A percentile compares a stretch with the other conserved stretches of the same genome.
phyloP scores from a whole-genome alignment of 805 yeast species.

The Teunomyces cretensis region DNA sequence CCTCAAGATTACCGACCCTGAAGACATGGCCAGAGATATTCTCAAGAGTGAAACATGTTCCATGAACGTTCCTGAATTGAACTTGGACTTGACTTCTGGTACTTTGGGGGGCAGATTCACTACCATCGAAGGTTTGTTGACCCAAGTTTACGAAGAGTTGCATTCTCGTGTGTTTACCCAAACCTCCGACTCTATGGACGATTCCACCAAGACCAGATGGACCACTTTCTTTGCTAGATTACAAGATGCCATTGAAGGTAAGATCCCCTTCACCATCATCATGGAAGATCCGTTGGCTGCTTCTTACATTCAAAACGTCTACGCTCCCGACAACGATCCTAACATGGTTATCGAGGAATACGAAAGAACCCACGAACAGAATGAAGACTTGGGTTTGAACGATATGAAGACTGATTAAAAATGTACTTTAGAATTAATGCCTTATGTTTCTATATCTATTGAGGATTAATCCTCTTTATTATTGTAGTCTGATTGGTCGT shows the following conservation, averaged over 20 bases:
- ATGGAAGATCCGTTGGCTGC: conserved; percentile 97
- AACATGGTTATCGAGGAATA: conserved; percentile 89
- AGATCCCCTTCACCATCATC: conserved; percentile 73
- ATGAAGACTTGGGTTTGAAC: conserved; percentile 85
- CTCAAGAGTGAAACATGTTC: conserved; percentile 94
- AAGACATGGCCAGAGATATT: conserved; percentile 91
- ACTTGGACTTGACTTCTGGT: conserved; percentile 90
- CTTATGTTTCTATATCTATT: not conserved
- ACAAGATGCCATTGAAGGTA: conserved; percentile 79
- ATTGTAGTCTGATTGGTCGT: not conserved
- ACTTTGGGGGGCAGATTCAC: conserved; percentile 98
- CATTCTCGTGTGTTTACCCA: conserved; percentile 80
- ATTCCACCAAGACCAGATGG: conserved; percentile 79
- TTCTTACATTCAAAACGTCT: conserved; percentile 95
- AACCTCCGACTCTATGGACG: conserved; percentile 90
- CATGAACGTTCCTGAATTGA: conserved; percentile 79
- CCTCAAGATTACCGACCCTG: conserved; percentile 78
- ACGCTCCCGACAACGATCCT: conserved; percentile 98
- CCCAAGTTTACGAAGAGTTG: conserved; percentile 87
- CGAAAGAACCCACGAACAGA: conserved; percentile 84
- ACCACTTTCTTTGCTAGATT: conserved; percentile 68
- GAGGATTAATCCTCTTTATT: not conserved
- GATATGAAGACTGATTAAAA: conserved; percentile 42
- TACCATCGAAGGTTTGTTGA: conserved; percentile 88
- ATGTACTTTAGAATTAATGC: conserved; percentile 1